These are phyloP conservation scores for Acanthamoeba lenticulata DNA, from an alignment of 208 protist species.

Conservation along the genomic window DNA sequence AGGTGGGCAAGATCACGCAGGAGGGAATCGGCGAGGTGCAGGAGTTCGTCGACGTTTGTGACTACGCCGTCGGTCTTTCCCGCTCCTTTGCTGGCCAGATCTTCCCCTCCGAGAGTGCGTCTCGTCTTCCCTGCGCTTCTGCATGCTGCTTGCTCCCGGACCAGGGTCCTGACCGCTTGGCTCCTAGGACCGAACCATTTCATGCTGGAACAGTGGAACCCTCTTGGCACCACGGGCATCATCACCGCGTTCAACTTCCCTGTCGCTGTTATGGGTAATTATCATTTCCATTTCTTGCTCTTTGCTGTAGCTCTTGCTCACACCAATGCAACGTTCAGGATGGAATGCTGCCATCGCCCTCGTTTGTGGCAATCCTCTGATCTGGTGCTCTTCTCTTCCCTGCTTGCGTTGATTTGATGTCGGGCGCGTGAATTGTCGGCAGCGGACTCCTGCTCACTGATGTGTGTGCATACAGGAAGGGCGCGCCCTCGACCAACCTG, in stretches of 20 bases:
- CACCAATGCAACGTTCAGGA: conserved; percentile 55
- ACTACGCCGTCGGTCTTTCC: conserved; percentile 86
- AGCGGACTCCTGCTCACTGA: background rate
- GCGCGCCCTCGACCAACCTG: conserved; percentile 83
- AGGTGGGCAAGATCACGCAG: conserved; percentile 89
- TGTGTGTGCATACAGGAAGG: conserved; percentile 69
- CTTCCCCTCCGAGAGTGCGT: conserved; percentile 82
- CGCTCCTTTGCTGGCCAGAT: conserved; percentile 80
- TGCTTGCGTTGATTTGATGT: no score
- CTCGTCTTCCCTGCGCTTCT: background rate
- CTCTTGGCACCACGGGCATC: conserved; percentile 86
- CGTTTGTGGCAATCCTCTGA: conserved; percentile 83
- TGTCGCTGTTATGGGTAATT: conserved; percentile 80
- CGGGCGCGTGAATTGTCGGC: no score
- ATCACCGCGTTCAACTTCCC: conserved; percentile 92
- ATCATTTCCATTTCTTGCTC: no score
- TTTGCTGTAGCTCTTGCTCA: no score
- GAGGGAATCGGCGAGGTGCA: conserved; percentile 89
- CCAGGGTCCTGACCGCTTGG: background rate
- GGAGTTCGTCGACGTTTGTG: conserved; percentile 90
- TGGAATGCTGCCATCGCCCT: conserved; percentile 87
- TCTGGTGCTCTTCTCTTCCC: conserved; percentile 80
- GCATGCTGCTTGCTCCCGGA: conserved; percentile 5
- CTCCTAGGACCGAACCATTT: conserved; percentile 72
- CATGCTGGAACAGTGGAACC: conserved; percentile 88